Percentiles rank a stretch among this genome's conserved stretches.
Evolutionary conservation across 441 rosid genomes (phyloP).

Genomic region (Corymbia calophylla): DNA sequence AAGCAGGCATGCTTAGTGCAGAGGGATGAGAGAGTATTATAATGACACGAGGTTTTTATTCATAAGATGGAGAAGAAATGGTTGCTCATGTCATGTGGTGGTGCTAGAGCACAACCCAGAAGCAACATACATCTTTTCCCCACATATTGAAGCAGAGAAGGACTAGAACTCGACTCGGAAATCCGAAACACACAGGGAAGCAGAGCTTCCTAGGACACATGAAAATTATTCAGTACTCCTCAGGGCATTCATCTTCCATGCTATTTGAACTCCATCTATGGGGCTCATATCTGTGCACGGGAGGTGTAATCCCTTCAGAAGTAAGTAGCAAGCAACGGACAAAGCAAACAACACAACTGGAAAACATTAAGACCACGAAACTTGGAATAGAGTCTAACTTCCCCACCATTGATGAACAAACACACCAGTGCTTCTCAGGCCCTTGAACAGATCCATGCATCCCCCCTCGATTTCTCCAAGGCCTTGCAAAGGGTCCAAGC

Average conservation of each 20-base stretch:
- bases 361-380: not conserved
- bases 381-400: constrained; percentile 8
- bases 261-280: not conserved
- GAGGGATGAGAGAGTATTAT: not conserved
- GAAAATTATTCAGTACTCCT: not conserved
- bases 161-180: not conserved
- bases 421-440: constrained; percentile 54
- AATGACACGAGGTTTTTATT: not conserved
- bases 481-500: constrained; percentile 21
- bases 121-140: constrained; percentile 15
- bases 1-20: not conserved
- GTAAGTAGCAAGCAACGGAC: not conserved
- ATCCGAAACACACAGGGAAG: not conserved
- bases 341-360: not conserved
- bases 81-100: constrained; percentile 27
- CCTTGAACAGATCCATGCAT: constrained; percentile 41
- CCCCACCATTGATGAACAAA: constrained; percentile 86
- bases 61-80: not conserved
- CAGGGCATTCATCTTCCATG: not conserved
- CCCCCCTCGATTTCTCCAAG: constrained; percentile 12
- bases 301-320: not conserved
- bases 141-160: not conserved
- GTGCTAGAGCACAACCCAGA: constrained; percentile 26
- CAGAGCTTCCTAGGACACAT: not conserved
- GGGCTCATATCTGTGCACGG: not conserved